Evolutionary conservation across 768 basidiomycete species (phyloP), one percentile per base, ranked within the genome.

Genomic region (Phylloporus scabripes): DNA sequence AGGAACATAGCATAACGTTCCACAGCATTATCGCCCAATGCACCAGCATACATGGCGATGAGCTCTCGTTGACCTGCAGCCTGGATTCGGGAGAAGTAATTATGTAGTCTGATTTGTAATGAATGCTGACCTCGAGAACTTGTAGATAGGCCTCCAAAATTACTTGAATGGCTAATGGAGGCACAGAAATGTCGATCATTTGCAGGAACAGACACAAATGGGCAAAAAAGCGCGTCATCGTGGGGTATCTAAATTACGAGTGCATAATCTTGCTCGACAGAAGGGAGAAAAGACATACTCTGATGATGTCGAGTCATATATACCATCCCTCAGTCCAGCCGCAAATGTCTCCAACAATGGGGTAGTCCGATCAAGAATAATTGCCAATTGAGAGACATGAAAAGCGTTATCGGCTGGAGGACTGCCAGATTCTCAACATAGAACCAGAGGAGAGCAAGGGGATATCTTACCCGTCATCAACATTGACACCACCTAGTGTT

Each of bases 1-100:
- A 98, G 75, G 82, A 93, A 97, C 58, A 85, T 72, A 0, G 93
- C 92, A 58, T 97, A 98, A 31, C 91, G 85, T 58, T 92, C 87
- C 32, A 95, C 83, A 2, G 92, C 92, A 54, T 92, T 91, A 59
- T 91, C 85, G 6, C 92, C 89, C 18, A 98, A 71, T 24, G 90
- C 89, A 12, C 89, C 82, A 6, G 92, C 92, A 64, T 99, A 98
- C 74, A 96, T 81, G 0, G 95, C 93, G 11, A 98, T 92, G 15
- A 98, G 76, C 36, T 87, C 81, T 29, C 89, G 78, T 67, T 93
- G 76, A 15, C 87, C 88, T 15, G 88, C 85, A 36, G 74, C 73
- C 83, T 87, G 55, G 10, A 45, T 46, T 42, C 24, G 42, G 31
- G 31, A 2, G 40, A 14, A 21, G 44, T 49, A 31, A 40, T 26